phyloP scores from a whole-genome alignment of 1,139 yeast genomes.

The Blastobotrys malaysiensis region DNA sequence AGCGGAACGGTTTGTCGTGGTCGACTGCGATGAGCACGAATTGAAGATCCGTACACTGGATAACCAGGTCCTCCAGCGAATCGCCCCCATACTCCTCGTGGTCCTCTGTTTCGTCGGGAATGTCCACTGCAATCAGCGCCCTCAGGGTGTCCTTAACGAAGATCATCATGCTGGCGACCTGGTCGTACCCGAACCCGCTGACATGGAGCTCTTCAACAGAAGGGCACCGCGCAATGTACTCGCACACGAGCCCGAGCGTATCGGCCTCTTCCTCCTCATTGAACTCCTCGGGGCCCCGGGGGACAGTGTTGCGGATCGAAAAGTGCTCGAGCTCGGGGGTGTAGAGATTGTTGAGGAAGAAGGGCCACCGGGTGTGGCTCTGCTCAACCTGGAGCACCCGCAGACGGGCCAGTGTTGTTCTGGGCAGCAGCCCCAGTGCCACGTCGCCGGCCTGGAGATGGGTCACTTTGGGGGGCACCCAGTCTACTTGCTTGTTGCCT shows the following conservation, averaged over 20 bases:
- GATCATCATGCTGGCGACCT: not conserved
- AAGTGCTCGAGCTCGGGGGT: not conserved
- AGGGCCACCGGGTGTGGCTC: not conserved
- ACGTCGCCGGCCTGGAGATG: not conserved
- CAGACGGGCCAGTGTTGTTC: not conserved
- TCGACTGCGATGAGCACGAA: not conserved
- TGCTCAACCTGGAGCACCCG: not conserved
- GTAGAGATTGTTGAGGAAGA: not conserved
- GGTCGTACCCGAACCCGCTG: not conserved
- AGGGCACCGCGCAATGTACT: not conserved
- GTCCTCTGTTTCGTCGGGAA: not conserved
- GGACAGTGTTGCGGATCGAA: not conserved
- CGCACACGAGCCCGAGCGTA: not conserved
- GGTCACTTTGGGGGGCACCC: not conserved
- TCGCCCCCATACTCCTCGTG: not conserved
- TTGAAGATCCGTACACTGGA: not conserved
- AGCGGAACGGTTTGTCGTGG: not conserved
- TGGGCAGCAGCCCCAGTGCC: not conserved
- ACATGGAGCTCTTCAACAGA: not conserved
- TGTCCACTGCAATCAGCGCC: not conserved
- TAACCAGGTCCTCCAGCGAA: not conserved
- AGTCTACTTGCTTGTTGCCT: not conserved
- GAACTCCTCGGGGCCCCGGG: not conserved
- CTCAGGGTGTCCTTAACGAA: not conserved
- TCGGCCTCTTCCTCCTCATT: not conserved